phyloP scores from a whole-genome alignment of 306 rosid species.

The Ormosia semicastrata region DNA sequence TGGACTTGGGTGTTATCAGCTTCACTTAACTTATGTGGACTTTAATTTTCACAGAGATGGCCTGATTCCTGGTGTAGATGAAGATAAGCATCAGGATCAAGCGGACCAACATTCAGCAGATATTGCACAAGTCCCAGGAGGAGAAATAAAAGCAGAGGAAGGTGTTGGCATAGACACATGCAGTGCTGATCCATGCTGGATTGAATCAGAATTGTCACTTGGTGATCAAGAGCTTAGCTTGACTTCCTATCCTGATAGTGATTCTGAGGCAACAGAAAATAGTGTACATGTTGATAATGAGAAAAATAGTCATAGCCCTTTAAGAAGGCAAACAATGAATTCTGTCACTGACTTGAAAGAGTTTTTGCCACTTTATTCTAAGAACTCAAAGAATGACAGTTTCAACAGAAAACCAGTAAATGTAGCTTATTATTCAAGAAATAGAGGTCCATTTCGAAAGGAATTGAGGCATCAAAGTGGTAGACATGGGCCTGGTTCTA shows the following conservation, averaged over 20 bases:
- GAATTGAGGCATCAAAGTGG: constrained; percentile 32
- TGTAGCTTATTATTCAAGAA: constrained; percentile 38
- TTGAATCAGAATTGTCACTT: constrained; percentile 57
- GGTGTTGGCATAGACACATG: constrained; percentile 25
- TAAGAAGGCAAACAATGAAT: constrained; percentile 40
- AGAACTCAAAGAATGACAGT: constrained; percentile 31
- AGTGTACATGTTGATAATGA: constrained; percentile 40
- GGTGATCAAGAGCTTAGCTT: constrained; percentile 60
- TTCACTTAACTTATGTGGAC: constrained; percentile 27
- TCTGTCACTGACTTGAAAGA: constrained; percentile 19
- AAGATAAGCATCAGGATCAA: constrained; percentile 22
- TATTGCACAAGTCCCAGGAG: constrained; percentile 23
- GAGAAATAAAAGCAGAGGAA: constrained; percentile 27
- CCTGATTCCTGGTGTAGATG: constrained; percentile 25
- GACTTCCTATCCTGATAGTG: constrained; percentile 61
- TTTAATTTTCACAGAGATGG: constrained; percentile 33
- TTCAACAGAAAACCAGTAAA: constrained; percentile 34
- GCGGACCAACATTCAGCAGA: constrained; percentile 33
- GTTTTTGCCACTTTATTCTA: constrained; percentile 35
- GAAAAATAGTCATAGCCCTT: constrained; percentile 30
- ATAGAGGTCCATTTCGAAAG: constrained; percentile 32
- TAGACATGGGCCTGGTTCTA: constrained; percentile 25
- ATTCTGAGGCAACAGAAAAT: constrained; percentile 48
- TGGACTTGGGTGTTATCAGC: constrained; percentile 24
- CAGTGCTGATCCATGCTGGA: constrained; percentile 42